Percentiles rank a stretch among this genome's conserved stretches.
Conservation (phyloP, 2,329 filamentous ascomycete species). For the Didymella exigua region DNA sequence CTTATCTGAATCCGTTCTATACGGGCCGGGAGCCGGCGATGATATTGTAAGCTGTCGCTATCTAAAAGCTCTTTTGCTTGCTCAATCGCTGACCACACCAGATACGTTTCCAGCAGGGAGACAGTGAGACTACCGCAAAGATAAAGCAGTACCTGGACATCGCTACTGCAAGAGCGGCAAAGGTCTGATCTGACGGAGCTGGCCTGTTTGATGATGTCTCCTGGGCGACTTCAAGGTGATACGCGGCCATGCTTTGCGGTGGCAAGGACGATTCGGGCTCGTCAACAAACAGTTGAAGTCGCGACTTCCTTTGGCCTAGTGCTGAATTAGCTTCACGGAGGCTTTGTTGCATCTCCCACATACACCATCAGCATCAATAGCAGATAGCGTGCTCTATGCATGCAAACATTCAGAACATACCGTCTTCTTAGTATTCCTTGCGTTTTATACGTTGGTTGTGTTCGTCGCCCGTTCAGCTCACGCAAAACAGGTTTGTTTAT, state of each 20-base stretch:
- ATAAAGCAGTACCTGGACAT: conserved; percentile 40
- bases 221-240: background rate
- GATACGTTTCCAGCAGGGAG: conserved; percentile 48
- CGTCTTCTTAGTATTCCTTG: background rate
- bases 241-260: background rate
- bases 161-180: conserved; percentile 23
- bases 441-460: background rate
- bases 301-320: background rate
- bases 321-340: background rate
- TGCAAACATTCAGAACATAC: too few species aligned
- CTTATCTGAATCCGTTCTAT: conserved; percentile 79
- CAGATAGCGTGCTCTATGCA: background rate
- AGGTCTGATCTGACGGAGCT: conserved; percentile 9
- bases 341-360: background rate
- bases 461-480: background rate
- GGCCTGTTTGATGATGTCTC: background rate
- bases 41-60: conserved; percentile 65
- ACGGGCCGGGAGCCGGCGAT: conserved; percentile 68
- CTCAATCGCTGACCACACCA: conserved; percentile 13
- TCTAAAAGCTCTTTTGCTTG: background rate
- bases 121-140: conserved; percentile 39
- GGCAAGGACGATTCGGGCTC: background rate
- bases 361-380: conserved; percentile 5
- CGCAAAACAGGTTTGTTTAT: background rate
- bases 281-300: background rate